Conservation (phyloP, 495 filamentous ascomycete genomes). For the Aspergillus indologenus region DNA sequence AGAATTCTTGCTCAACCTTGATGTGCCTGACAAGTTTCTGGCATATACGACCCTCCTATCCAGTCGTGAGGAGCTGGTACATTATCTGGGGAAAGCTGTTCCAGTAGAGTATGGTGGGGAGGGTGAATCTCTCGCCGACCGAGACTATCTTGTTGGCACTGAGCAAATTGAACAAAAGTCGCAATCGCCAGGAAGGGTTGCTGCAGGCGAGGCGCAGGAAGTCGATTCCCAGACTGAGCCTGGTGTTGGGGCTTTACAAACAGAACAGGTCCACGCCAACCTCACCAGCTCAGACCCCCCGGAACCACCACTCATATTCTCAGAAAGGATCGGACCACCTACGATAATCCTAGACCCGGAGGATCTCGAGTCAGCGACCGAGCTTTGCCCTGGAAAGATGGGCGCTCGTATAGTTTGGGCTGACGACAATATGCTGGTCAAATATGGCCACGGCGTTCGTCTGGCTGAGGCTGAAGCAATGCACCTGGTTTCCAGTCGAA, state of each 20-base stretch:
- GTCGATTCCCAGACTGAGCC: background rate
- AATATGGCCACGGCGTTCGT: constrained; percentile 17
- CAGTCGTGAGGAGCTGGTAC: constrained; percentile 1
- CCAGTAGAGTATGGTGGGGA: constrained; percentile 6
- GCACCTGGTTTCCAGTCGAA: constrained; percentile 12
- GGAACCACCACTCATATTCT: constrained; percentile 14
- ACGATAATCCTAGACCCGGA: constrained; percentile 16
- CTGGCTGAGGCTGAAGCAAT: constrained; percentile 18
- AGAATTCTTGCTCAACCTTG: constrained; percentile 9
- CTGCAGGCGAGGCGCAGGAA: too few relatives aligned
- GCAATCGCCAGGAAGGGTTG: too few relatives aligned
- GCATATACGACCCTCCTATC: constrained; percentile 1
- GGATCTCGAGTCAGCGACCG: constrained; percentile 11
- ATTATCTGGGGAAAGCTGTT: constrained; percentile 5
- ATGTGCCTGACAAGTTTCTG: constrained; percentile 8
- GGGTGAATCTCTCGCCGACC: background rate
- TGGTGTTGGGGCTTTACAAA: too few relatives aligned
- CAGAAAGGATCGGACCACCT: constrained; percentile 14
- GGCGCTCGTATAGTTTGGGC: constrained; percentile 12
- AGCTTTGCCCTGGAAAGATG: constrained; percentile 14
- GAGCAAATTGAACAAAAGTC: background rate
- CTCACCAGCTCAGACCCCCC: background rate
- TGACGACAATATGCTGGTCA: constrained; percentile 16
- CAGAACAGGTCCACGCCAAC: background rate
- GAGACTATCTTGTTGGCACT: background rate